Conservation (phyloP, 495 filamentous ascomycete species). For the Lepidopterella palustris region DNA sequence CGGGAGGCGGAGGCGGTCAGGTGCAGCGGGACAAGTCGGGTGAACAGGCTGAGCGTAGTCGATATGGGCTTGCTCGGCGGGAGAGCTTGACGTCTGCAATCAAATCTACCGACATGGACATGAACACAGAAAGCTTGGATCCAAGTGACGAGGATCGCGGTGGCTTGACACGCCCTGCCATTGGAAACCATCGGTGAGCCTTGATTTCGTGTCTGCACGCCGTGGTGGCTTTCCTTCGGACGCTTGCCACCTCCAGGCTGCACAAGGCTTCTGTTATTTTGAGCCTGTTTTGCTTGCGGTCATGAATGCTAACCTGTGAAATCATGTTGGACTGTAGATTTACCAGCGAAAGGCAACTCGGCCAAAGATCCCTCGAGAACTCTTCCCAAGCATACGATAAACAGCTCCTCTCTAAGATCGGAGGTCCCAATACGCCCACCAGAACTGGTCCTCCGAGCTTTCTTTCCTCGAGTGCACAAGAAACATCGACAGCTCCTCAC, state of each 20-base stretch:
- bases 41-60: background rate
- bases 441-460: slow-evolving; percentile 45
- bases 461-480: slow-evolving; percentile 22
- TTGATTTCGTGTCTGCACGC: slow-evolving; percentile 32
- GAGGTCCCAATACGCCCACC: slow-evolving; percentile 55
- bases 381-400: slow-evolving; percentile 71
- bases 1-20: slow-evolving; percentile 4
- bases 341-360: slow-evolving; percentile 54
- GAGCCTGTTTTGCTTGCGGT: background rate
- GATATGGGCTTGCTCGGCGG: slow-evolving; percentile 1
- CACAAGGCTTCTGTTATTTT: background rate
- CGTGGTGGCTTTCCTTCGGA: slow-evolving; percentile 28
- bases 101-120: slow-evolving; percentile 18
- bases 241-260: slow-evolving; percentile 28
- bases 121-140: slow-evolving; percentile 19
- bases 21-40: slow-evolving; percentile 7
- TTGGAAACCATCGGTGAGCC: slow-evolving; percentile 26
- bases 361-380: slow-evolving; percentile 50
- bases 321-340: slow-evolving; percentile 45
- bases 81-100: slow-evolving; percentile 4
- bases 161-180: slow-evolving; percentile 12
- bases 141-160: slow-evolving; percentile 18
- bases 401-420: slow-evolving; percentile 68
- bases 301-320: slow-evolving; percentile 30
- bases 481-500: slow-evolving; percentile 12